Evolutionary conservation across 192 early-diverging fungal genomes (phyloP).

Genomic region (Pilobolus umbonatus): DNA sequence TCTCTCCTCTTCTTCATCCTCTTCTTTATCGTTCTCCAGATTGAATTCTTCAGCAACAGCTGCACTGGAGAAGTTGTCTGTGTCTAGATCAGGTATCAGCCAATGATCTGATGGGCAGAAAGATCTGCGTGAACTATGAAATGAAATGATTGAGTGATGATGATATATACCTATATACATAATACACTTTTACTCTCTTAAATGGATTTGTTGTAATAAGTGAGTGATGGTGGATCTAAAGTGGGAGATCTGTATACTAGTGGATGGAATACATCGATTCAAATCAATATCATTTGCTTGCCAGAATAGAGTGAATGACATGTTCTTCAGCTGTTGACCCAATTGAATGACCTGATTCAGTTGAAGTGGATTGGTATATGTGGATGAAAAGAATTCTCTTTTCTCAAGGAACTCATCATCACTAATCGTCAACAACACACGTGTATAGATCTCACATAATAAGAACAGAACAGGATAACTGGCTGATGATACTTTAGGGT

Average conservation of each 20-base stretch:
- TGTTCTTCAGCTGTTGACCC: constrained; percentile 51
- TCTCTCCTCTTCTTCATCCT: constrained; percentile 5
- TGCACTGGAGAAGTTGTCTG: constrained; percentile 48
- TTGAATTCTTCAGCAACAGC: constrained; percentile 50
- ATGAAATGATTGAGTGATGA: neutral
- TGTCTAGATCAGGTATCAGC: constrained; percentile 61
- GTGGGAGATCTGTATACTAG: constrained; percentile 43
- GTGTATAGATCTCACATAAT: constrained; percentile 68
- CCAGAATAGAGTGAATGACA: constrained; percentile 78
- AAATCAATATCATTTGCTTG: constrained; percentile 40
- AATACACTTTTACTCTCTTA: constrained; percentile 55
- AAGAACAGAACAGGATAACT: constrained; percentile 63
- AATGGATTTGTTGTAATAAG: constrained; percentile 70
- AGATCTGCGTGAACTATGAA: constrained; percentile 52
- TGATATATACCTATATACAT: no score
- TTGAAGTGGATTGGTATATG: constrained; percentile 38
- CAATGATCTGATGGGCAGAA: constrained; percentile 68
- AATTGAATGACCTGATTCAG: constrained; percentile 50
- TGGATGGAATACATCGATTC: constrained; percentile 17
- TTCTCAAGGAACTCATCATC: constrained; percentile 79
- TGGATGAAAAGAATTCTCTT: constrained; percentile 27
- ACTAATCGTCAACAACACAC: constrained; percentile 69
- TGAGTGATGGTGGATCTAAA: constrained; percentile 59
- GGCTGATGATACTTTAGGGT: constrained; percentile 20
- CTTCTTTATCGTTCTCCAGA: constrained; percentile 33